phyloP scores from a whole-genome alignment of 2,329 filamentous ascomycete genomes.

The Verticillium dahliae region DNA sequence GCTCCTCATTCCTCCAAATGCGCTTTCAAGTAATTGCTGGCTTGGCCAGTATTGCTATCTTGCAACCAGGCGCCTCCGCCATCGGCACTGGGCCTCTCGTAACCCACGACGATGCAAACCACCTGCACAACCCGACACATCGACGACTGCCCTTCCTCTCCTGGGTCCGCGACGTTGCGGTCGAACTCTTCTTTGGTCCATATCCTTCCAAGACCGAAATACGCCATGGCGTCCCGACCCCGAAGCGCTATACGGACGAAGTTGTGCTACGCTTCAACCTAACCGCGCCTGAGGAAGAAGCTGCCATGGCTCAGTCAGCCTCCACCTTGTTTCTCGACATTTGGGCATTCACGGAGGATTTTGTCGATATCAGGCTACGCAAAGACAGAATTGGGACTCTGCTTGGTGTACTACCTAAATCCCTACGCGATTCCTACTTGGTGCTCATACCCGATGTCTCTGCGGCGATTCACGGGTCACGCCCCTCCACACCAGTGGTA shows the following conservation, averaged over 20 bases:
- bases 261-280: constrained; percentile 88
- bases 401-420: constrained; percentile 68
- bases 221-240: constrained; percentile 26
- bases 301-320: constrained; percentile 64
- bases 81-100: constrained; percentile 20
- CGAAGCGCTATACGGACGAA: constrained; percentile 63
- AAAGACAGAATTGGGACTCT: constrained; percentile 73
- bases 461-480: constrained; percentile 69
- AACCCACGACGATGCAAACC: constrained; percentile 4
- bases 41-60: constrained; percentile 7
- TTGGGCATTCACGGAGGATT: constrained; percentile 77
- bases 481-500: constrained; percentile 39
- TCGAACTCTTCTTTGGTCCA: constrained; percentile 44
- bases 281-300: constrained; percentile 59
- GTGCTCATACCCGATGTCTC: constrained; percentile 76
- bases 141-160: constrained; percentile 39
- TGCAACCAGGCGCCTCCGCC: constrained; percentile 18
- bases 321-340: constrained; percentile 78
- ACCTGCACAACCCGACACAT: constrained; percentile 3
- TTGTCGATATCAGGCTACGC: constrained; percentile 77
- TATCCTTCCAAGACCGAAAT: constrained; percentile 25
- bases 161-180: constrained; percentile 41
- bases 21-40: constrained; percentile 4
- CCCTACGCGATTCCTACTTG: constrained; percentile 64
- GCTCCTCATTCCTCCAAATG: constrained; percentile 3